These are phyloP conservation scores for Penicillium antarcticum DNA, from an alignment of 495 filamentous ascomycete genomes.

Conservation along the genomic window DNA sequence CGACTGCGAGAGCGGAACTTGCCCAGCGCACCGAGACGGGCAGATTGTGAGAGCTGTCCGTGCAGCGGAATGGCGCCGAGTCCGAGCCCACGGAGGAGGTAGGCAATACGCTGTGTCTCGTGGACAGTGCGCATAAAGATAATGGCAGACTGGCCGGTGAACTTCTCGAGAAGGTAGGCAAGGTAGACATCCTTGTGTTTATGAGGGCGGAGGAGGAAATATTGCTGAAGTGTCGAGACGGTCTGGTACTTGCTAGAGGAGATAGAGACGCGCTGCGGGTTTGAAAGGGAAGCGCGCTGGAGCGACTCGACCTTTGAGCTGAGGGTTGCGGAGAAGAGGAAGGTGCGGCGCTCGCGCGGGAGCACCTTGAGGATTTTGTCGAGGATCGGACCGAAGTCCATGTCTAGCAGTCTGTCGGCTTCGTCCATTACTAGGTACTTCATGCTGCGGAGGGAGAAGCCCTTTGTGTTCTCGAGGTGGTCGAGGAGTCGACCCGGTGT, in stretches of 20 bases:
- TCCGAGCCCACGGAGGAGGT: constrained; percentile 75
- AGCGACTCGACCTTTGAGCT: constrained; percentile 87
- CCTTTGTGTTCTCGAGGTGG: constrained; percentile 95
- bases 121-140: constrained; percentile 92
- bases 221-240: constrained; percentile 78
- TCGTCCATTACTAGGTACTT: constrained; percentile 95
- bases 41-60: constrained; percentile 80
- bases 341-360: constrained; percentile 73
- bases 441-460: constrained; percentile 74
- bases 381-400: constrained; percentile 89
- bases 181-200: constrained; percentile 91
- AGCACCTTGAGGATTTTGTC: constrained; percentile 92
- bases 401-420: constrained; percentile 85
- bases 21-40: constrained; percentile 77
- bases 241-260: constrained; percentile 79
- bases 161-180: constrained; percentile 79
- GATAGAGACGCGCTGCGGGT: constrained; percentile 75
- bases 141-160: constrained; percentile 76
- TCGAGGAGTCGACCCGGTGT: constrained; percentile 89
- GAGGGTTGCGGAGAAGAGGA: constrained; percentile 93
- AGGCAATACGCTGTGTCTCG: constrained; percentile 80
- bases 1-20: constrained; percentile 78
- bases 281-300: constrained; percentile 79
- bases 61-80: constrained; percentile 88
- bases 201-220: constrained; percentile 80